Conservation (phyloP, 2,329 filamentous ascomycete genomes). For the Leptosphaerulina australis region DNA sequence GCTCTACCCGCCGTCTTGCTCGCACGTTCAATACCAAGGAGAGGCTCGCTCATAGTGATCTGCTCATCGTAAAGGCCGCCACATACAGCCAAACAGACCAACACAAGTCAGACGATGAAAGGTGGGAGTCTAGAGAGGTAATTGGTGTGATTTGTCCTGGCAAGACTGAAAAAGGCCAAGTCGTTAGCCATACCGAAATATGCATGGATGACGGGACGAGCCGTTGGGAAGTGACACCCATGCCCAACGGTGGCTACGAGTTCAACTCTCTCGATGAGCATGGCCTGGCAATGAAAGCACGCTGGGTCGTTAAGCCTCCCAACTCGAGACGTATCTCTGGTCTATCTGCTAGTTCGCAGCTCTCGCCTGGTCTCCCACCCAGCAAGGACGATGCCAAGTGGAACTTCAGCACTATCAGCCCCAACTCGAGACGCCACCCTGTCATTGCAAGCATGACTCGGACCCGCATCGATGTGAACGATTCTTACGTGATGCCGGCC, state of each 20-base stretch:
- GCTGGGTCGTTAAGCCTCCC: slow-evolving; percentile 67
- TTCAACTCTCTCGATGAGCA: slow-evolving; percentile 66
- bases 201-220: slow-evolving; percentile 59
- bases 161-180: slow-evolving; percentile 60
- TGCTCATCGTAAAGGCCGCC: slow-evolving; percentile 73
- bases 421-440: slow-evolving; percentile 71
- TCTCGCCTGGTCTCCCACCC: slow-evolving; percentile 18
- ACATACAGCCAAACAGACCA: slow-evolving; percentile 60
- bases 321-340: slow-evolving; percentile 34
- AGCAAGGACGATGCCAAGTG: slow-evolving; percentile 61
- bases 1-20: slow-evolving; percentile 58
- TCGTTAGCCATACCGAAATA: slow-evolving; percentile 69
- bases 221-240: slow-evolving; percentile 53
- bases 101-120: slow-evolving; percentile 55
- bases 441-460: slow-evolving; percentile 72
- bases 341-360: slow-evolving; percentile 30
- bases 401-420: slow-evolving; percentile 78
- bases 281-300: slow-evolving; percentile 65
- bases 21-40: slow-evolving; percentile 68
- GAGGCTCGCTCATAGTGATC: slow-evolving; percentile 69
- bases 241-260: slow-evolving; percentile 55
- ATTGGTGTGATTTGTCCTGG: slow-evolving; percentile 71
- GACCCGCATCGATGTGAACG: slow-evolving; percentile 69
- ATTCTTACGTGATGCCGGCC: slow-evolving; percentile 64
- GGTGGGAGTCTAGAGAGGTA: slow-evolving; percentile 60